Conservation (phyloP, 129 eudicot genomes). For the Logfia minima region DNA sequence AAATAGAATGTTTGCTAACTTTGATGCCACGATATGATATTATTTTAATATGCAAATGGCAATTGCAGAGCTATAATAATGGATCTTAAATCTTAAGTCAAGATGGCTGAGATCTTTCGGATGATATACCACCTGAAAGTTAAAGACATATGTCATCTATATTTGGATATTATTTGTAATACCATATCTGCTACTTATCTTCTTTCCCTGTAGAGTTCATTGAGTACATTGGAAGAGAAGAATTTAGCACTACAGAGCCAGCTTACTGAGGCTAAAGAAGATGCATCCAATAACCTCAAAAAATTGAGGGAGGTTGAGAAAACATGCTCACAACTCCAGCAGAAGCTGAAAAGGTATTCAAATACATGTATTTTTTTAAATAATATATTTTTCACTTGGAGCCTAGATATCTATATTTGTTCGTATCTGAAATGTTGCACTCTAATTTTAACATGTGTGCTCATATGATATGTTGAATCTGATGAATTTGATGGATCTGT, state of each 20-base stretch:
- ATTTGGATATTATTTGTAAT: not conserved
- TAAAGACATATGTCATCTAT: constrained; percentile 1
- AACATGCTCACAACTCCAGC: constrained; percentile 65
- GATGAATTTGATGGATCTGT: not conserved
- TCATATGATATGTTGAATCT: not conserved
- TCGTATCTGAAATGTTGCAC: not conserved
- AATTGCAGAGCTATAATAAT: not conserved
- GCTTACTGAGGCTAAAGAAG: constrained; percentile 66
- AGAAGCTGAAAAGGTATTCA: constrained; percentile 63
- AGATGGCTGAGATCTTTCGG: not conserved
- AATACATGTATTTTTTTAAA: not conserved
- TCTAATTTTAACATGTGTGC: not conserved
- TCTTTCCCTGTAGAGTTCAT: constrained; percentile 57
- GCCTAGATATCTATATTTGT: not conserved
- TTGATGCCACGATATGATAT: not conserved
- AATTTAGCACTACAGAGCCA: constrained; percentile 61
- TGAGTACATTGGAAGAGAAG: constrained; percentile 66
- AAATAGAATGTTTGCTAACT: not conserved
- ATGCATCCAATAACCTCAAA: constrained; percentile 47
- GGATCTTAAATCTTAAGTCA: not conserved
- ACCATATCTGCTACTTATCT: constrained; percentile 12
- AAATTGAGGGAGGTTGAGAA: constrained; percentile 75
- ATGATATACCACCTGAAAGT: not conserved
- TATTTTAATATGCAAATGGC: not conserved
- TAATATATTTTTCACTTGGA: not conserved